A percentile compares a stretch with the other conserved stretches of the same genome.
These are phyloP conservation scores for Diplodia sapinea DNA, from an alignment of 2,329 filamentous ascomycete species.

Conservation along the genomic window DNA sequence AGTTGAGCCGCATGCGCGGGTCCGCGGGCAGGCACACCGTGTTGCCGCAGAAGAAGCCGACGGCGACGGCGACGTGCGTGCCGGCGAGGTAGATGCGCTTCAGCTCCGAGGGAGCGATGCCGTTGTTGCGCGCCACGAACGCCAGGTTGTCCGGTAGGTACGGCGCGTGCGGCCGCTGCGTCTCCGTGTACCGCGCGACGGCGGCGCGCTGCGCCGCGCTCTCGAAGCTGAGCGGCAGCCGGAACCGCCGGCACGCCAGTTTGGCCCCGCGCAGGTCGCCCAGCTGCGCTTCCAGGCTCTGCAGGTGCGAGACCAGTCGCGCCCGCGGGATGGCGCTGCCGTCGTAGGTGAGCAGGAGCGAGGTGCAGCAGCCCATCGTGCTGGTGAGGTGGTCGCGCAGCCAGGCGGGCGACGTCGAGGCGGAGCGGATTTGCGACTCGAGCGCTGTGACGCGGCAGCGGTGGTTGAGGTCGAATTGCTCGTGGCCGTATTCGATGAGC, in stretches of 20 bases:
- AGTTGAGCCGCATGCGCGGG: slow-evolving; percentile 59
- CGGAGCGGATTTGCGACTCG: slow-evolving; percentile 47
- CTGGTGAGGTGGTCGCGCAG: slow-evolving; percentile 54
- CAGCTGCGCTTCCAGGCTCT: slow-evolving; percentile 49
- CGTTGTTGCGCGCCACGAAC: slow-evolving; percentile 63
- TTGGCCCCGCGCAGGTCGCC: slow-evolving; percentile 50
- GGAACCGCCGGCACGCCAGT: slow-evolving; percentile 52
- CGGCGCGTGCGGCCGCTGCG: slow-evolving; percentile 64
- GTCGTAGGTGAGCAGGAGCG: slow-evolving; percentile 52
- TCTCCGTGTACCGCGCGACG: slow-evolving; percentile 65
- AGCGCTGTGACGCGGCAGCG: slow-evolving; percentile 62
- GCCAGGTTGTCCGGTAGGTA: slow-evolving; percentile 68
- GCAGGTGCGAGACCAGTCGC: slow-evolving; percentile 48
- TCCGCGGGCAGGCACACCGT: slow-evolving; percentile 61
- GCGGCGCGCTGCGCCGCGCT: slow-evolving; percentile 56
- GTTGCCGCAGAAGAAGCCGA: slow-evolving; percentile 63
- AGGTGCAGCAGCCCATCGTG: slow-evolving; percentile 59
- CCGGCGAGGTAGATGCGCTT: slow-evolving; percentile 59
- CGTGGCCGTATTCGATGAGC: slow-evolving; percentile 64
- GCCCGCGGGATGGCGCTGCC: slow-evolving; percentile 45
- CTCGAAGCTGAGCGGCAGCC: slow-evolving; percentile 52
- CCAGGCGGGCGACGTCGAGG: slow-evolving; percentile 42
- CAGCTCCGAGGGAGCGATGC: slow-evolving; percentile 56
- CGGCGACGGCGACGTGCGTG: slow-evolving; percentile 59
- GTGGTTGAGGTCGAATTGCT: slow-evolving; percentile 63